Conservation (phyloP, 2,329 filamentous ascomycete genomes). For the Teratosphaeria viscida region DNA sequence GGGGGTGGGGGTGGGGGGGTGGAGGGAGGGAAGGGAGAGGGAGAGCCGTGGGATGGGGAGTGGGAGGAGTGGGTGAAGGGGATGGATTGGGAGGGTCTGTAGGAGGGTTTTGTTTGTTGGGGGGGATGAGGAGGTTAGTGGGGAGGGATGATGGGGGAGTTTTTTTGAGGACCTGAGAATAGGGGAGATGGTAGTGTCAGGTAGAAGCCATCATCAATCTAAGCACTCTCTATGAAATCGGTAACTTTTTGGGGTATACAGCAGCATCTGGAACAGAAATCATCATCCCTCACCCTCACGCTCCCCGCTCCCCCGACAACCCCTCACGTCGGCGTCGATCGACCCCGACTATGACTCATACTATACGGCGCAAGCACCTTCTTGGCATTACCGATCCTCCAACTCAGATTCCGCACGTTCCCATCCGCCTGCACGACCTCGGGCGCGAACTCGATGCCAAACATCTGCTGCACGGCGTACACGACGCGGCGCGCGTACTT, state of each 20-base stretch:
- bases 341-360: constrained; percentile 6
- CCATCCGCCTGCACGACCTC: constrained; percentile 89
- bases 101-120: no score
- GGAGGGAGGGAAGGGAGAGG: background rate
- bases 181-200: background rate
- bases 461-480: constrained; percentile 90
- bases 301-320: background rate
- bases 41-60: background rate
- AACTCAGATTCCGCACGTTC: constrained; percentile 79
- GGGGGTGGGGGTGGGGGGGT: no score
- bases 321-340: constrained; percentile 3
- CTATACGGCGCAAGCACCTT: constrained; percentile 60
- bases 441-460: constrained; percentile 89
- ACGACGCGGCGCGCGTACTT: constrained; percentile 87
- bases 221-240: background rate
- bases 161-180: no score
- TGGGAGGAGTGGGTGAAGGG: background rate
- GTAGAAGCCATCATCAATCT: background rate
- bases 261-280: background rate
- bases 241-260: background rate
- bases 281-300: background rate
- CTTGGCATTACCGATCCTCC: constrained; percentile 92
- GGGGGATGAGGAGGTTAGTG: no score
- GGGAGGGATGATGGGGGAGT: no score
- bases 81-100: background rate